A percentile compares a stretch with the other conserved stretches of the same genome.
phyloP scores from a whole-genome alignment of 2,329 filamentous ascomycete species.

The Sclerotinia glacialis region DNA sequence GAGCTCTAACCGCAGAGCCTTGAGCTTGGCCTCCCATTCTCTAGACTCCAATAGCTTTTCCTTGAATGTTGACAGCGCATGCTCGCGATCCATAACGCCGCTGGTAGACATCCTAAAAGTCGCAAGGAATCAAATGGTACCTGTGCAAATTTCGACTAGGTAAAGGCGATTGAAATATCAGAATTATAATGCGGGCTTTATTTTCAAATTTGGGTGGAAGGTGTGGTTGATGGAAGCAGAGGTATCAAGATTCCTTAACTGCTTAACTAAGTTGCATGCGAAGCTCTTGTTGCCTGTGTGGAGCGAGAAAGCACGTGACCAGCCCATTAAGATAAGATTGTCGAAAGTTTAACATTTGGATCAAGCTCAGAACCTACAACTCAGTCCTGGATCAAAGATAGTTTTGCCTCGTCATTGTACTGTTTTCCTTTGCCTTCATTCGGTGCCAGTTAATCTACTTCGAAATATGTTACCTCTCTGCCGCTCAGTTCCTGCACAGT shows the following conservation, averaged over 20 bases:
- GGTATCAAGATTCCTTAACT: background rate
- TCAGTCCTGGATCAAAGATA: background rate
- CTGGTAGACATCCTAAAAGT: conserved; percentile 18
- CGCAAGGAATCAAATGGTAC: background rate
- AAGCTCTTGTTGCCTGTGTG: conserved; percentile 23
- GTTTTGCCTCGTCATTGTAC: background rate
- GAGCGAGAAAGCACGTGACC: background rate
- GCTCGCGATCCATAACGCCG: conserved; percentile 53
- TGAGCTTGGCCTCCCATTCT: conserved; percentile 98
- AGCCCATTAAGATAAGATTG: background rate
- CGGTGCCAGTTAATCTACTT: background rate
- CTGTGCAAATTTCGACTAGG: background rate
- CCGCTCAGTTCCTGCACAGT: background rate
- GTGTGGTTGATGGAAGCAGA: conserved; percentile 21
- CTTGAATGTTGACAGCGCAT: conserved; percentile 76
- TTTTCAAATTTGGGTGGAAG: conserved; percentile 16
- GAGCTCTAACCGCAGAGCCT: conserved; percentile 88
- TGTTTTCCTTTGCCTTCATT: background rate
- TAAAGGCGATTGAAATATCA: background rate
- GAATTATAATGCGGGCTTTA: background rate
- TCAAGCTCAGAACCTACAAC: background rate
- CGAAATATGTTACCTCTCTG: background rate
- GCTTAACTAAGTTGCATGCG: conserved; percentile 20
- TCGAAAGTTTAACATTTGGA: background rate
- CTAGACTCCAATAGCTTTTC: conserved; percentile 85